A percentile compares a stretch with the other conserved stretches of the same genome.
These are phyloP conservation scores for Corylus avellana DNA, from an alignment of 306 rosid genomes.

Conservation along the genomic window DNA sequence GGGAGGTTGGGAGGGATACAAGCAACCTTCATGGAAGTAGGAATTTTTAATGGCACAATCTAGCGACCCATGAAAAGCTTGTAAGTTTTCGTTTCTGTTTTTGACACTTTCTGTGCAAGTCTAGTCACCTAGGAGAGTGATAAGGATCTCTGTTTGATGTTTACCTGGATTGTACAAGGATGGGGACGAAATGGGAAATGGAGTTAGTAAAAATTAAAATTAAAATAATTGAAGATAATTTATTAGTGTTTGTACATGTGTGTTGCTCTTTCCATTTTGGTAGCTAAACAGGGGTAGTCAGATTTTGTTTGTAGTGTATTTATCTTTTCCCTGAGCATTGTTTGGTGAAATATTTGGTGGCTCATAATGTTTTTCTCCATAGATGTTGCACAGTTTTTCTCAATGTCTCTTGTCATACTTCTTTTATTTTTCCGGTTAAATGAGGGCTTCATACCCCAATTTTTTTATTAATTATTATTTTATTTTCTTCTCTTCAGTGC, in stretches of 20 bases:
- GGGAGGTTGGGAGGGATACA: slow-evolving; percentile 82
- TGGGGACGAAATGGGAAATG: background rate
- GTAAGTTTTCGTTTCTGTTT: slow-evolving; percentile 29
- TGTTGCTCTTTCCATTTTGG: background rate
- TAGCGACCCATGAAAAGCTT: slow-evolving; percentile 26
- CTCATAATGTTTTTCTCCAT: background rate
- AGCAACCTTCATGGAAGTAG: slow-evolving; percentile 81
- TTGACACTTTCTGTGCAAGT: slow-evolving; percentile 15
- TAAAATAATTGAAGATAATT: background rate
- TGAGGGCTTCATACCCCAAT: background rate
- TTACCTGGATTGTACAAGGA: background rate
- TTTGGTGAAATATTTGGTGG: background rate
- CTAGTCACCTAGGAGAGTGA: slow-evolving; percentile 6
- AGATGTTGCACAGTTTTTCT: background rate
- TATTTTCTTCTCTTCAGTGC: slow-evolving; percentile 42
- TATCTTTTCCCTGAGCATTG: background rate
- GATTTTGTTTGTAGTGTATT: background rate
- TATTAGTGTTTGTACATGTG: background rate
- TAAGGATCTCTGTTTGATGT: background rate
- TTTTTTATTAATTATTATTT: slow-evolving; percentile 3
- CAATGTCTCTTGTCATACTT: background rate
- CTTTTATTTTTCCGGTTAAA: background rate
- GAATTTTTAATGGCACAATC: slow-evolving; percentile 12
- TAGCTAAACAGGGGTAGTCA: background rate
- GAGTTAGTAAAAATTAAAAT: background rate